phyloP scores from a whole-genome alignment of 495 filamentous ascomycete genomes.

The Aspergillus nidulans region DNA sequence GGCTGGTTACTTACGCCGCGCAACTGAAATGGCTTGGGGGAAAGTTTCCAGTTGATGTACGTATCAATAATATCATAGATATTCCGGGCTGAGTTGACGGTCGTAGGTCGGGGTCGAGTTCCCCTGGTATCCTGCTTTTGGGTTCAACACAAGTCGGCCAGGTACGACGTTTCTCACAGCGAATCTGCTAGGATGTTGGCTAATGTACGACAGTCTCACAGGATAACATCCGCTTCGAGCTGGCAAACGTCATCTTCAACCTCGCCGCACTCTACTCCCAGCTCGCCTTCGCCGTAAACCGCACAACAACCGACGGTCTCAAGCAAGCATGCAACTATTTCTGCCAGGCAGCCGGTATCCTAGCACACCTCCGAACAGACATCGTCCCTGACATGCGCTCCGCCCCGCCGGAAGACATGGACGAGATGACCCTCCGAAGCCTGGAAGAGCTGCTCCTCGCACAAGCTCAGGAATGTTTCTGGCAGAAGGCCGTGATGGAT shows the following conservation, averaged over 20 bases:
- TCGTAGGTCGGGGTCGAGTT: constrained; percentile 87
- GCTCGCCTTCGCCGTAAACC: constrained; percentile 75
- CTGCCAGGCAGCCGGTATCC: constrained; percentile 80
- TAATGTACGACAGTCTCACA: constrained; percentile 52
- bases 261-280: constrained; percentile 91
- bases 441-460: constrained; percentile 80
- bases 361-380: constrained; percentile 70
- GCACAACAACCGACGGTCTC: constrained; percentile 75
- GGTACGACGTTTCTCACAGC: constrained; percentile 33
- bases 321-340: constrained; percentile 90
- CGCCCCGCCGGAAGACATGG: constrained; percentile 93
- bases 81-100: neutral
- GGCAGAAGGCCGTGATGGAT: constrained; percentile 96
- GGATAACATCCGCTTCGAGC: constrained; percentile 92
- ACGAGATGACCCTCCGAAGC: constrained; percentile 76
- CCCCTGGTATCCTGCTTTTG: constrained; percentile 88
- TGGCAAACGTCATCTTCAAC: constrained; percentile 90
- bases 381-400: constrained; percentile 83
- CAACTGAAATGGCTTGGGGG: constrained; percentile 92
- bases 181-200: neutral
- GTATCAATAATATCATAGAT: constrained; percentile 22
- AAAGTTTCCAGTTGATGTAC: constrained; percentile 94
- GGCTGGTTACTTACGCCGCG: constrained; percentile 82
- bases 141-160: constrained; percentile 78
- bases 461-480: constrained; percentile 95